Base-by-base conservation (phyloP, 306 rosid genomes). In the Abrus pulchellus region DNA sequence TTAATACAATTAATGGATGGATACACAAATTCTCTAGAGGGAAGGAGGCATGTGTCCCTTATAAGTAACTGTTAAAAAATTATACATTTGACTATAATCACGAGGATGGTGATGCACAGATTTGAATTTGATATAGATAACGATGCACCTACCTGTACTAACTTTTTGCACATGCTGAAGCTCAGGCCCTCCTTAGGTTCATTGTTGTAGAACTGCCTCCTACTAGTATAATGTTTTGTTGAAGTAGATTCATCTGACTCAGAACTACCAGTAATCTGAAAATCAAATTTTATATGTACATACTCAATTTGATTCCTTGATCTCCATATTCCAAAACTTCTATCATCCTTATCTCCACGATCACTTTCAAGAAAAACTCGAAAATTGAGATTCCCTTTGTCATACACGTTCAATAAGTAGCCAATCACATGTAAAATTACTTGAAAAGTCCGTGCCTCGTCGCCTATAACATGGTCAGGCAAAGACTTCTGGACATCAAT, bases 371-470 rank as follows among this genome's bases (percentile, higher is more conserved):
- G 57, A 20, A 59, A 81, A 54, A 87, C 91, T 44, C 85, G 85
- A 75, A 93, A 89, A 68, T 50, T 38, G 80, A 89, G 82, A 34
- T 75, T 81, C 65, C 86, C 90, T 71, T 88, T 75, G 0, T 82
- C 76, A 72, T 83, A 41, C n/a, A 78, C 36, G 78, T 82, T 85
- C 77, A 91, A 69, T 14, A 93, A 86, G 81, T 85, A 82, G 11
- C 95, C 96, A 54, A 89, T 83, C 88, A 93, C 87, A 72, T 90
- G 97, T 86, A 93, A 70, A 69, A 93, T 88, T 40, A 93, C 92
- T 84, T 89, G 96, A 75, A 93, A 93, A 45, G 89, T 71, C 89
- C 97, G 86, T 61, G 86, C 83, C 57, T 89, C 96, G n/a, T 93
- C 96, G 9, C 97, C 97, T 6, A 88, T 63, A 61, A 93, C 92